phyloP scores from a whole-genome alignment of 805 yeast genomes.

The Candida odintsovae region DNA sequence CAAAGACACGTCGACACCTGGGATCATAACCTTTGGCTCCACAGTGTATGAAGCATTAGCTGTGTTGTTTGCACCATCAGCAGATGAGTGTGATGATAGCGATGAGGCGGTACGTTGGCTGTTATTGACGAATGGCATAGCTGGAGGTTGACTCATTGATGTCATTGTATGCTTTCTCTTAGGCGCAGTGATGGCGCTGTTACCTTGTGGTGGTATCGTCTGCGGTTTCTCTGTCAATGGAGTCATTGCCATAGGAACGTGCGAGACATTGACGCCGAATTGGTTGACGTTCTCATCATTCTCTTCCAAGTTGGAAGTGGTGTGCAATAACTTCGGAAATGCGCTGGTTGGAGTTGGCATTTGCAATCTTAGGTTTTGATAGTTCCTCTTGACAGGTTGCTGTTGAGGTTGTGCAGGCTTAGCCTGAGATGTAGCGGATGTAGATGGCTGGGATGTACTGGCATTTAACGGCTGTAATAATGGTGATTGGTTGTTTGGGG shows the following conservation, averaged over 20 bases:
- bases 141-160: slow-evolving; percentile 3
- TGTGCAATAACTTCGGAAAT: slow-evolving; percentile 22
- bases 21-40: slow-evolving; percentile 2
- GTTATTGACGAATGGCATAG: slow-evolving; percentile 2
- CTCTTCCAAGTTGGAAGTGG: slow-evolving; percentile 29
- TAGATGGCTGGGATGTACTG: slow-evolving; percentile 12
- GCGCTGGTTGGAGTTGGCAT: slow-evolving; percentile 66
- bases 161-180: slow-evolving; percentile 9
- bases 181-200: not conserved
- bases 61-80: slow-evolving; percentile 3
- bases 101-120: slow-evolving; percentile 4
- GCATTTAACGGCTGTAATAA: slow-evolving; percentile 29
- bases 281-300: slow-evolving; percentile 51
- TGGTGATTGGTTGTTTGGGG: slow-evolving; percentile 22
- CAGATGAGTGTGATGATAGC: slow-evolving; percentile 10
- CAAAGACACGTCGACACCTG: slow-evolving; percentile 14
- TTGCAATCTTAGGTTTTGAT: slow-evolving; percentile 58
- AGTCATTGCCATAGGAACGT: slow-evolving; percentile 65
- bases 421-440: not conserved
- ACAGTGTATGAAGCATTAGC: not conserved
- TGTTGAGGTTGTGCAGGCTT: slow-evolving; percentile 1
- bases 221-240: slow-evolving; percentile 61
- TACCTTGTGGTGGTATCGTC: not conserved
- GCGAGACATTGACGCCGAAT: slow-evolving; percentile 54
- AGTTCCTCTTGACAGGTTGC: slow-evolving; percentile 29